Conservation (phyloP, 345 rosid genomes). For the Gynandropsis gynandra region DNA sequence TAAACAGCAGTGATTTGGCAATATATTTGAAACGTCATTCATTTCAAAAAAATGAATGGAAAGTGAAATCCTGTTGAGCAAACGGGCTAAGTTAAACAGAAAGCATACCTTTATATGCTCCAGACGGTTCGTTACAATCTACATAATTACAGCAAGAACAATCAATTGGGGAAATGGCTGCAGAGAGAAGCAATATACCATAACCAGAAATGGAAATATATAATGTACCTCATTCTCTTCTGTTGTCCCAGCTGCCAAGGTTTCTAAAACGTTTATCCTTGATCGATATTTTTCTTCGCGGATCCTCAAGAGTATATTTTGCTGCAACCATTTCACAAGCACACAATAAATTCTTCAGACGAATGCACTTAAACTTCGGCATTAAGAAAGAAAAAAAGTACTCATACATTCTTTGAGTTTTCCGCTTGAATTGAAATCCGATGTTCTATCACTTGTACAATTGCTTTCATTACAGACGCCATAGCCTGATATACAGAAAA, state of each 20-base stretch:
- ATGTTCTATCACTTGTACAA: conserved; percentile 54
- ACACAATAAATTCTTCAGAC: conserved; percentile 9
- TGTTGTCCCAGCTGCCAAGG: conserved; percentile 48
- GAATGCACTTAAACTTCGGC: not conserved
- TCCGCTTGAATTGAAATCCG: conserved; percentile 60
- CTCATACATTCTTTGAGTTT: conserved; percentile 54
- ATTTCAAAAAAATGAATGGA: not conserved
- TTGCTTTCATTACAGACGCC: conserved; percentile 46
- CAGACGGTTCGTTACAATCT: conserved; percentile 31
- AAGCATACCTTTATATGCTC: conserved; percentile 27
- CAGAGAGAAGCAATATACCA: not conserved
- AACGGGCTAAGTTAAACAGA: no score
- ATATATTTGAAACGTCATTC: not conserved
- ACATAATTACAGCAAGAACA: not conserved
- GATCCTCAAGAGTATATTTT: conserved; percentile 47
- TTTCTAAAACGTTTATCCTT: conserved; percentile 55
- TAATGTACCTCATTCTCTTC: conserved; percentile 62
- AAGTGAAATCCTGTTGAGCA: no score
- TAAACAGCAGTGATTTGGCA: no score
- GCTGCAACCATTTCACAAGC: conserved; percentile 39
- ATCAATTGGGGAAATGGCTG: conserved; percentile 10
- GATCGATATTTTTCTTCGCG: conserved; percentile 64
- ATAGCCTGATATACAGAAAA: conserved; percentile 27
- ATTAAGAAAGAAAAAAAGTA: not conserved
- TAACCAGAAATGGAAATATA: not conserved